Evolutionary conservation across 1,284 basidiomycete species (phyloP), one percentile per base, ranked within the genome.

Genomic region (Ustilago vetiveriae): DNA sequence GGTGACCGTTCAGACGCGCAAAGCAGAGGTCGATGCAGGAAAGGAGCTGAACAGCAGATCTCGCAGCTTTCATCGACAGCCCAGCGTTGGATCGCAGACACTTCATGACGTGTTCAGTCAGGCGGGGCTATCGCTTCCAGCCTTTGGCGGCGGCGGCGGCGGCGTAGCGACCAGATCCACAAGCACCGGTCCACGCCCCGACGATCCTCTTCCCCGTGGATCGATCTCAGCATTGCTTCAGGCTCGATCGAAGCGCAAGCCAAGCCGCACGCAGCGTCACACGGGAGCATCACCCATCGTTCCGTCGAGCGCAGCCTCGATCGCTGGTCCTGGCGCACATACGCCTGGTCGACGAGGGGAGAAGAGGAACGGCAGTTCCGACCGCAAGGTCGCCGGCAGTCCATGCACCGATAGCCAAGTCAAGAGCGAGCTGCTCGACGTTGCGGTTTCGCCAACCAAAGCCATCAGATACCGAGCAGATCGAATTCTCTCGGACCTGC

Each of bases 181-280:
- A 16, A 46, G 35, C 37, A 36, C 49, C 2, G 40, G 24, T 1
- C 62, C 58, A 7, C 62, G 75, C 10, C 75, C 75, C 1, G 75
- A 78, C 33, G 75, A 78, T 39, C 75, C 75, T 9, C 54, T 75
- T 9, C 75, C 75, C 21, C 64, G 75, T n/a, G 58, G 64, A 11
- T 58, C 54, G 10, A 63, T 64, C 21, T 58, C 55, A 1, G 52
- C 59, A 14, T 14, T 65, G 17, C 47, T 73, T 11, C 53, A 73
- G 46, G 60, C 64, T 26, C 54, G 73, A 29, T 50, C 63, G 23
- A 62, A 59, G 30, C 55, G 51, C 9, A 56, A 65, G 35, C 53
- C 68, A n/a, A 37, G 26, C 3, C 42, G 40, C 13, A 52, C 58
- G 9, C 39, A 55, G 7, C 62, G 54, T 16, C 27, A 54, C 23